Base-by-base conservation (phyloP, 1,284 basidiomycete species). In the Afroboletus lepidellus region DNA sequence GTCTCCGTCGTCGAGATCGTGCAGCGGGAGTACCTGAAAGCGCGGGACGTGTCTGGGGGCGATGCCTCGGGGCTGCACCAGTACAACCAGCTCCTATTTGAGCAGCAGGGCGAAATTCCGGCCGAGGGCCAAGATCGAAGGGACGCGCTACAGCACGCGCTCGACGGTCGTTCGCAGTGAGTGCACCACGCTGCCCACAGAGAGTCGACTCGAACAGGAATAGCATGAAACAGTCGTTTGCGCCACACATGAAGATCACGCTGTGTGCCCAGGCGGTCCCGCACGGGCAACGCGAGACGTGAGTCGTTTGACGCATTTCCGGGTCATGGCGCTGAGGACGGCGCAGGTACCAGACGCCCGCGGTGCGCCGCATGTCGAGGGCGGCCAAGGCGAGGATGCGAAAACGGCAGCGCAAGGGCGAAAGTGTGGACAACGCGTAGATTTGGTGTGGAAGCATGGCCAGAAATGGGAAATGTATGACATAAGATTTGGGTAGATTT, bases 1-100 rank as follows among this genome's bases (percentile, higher is more conserved):
- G 75, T 94, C 46, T 83, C 86, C 0, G 85, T 92, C 5, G 85
- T 83, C 0, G 92, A 94, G 69, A 90, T 92, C 52, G 81, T 92
- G 61, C 93, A 94, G 67, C 79, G 91, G 30, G 87, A 92, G 62
- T 91, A 84, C 63, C 55, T 89, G 55, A 82, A 81, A 55, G 66
- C 62, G 30, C 70, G 82, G 11, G 72, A 73, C 27, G 61, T 66
- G 8, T 74, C 72, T 21, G 74, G 75, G 0, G 62, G 72, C 2
- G 62, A 72, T 16, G 65, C 79, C 21, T 66, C 69, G 11, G 82
- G 87, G 5, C 69, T 94, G 42, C 83, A 91, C 70, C 92, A 94
- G 65, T 93, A 93, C 70, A 94, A 90, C 59, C 77, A 86, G 56
- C 70, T 87, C 16, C 83, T 84, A 0, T 77, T 67, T 41, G 66